Percentiles rank a stretch among this genome's conserved stretches.
phyloP scores from a whole-genome alignment of 2,329 filamentous ascomycete genomes.

The Leptographium flavum region DNA sequence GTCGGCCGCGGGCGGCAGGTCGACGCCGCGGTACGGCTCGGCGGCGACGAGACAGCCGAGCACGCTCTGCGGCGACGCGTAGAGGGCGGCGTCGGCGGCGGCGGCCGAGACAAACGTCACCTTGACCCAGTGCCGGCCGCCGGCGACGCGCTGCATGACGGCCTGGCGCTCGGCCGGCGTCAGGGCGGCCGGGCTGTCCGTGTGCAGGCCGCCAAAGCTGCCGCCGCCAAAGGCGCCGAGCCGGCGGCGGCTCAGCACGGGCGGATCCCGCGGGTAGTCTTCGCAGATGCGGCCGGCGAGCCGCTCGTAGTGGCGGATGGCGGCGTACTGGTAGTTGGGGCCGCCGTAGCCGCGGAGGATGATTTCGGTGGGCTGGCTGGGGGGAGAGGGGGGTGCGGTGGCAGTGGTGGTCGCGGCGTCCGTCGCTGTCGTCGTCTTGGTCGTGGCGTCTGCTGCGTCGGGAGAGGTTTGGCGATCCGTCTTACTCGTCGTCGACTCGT shows the following conservation, averaged over 20 bases:
- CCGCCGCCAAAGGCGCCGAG: slow-evolving; percentile 42
- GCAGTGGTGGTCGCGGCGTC: slow-evolving; percentile 9
- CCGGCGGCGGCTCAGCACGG: slow-evolving; percentile 35
- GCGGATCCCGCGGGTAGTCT: slow-evolving; percentile 81
- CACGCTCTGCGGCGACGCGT: slow-evolving; percentile 56
- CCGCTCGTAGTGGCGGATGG: slow-evolving; percentile 76
- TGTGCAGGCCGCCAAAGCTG: slow-evolving; percentile 6
- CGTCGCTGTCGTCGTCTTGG: not conserved
- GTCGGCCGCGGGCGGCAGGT: slow-evolving; percentile 45
- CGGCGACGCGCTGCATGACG: slow-evolving; percentile 60
- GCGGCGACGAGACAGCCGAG: slow-evolving; percentile 57
- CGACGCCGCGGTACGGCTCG: slow-evolving; percentile 50
- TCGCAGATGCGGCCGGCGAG: slow-evolving; percentile 81
- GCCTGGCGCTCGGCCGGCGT: slow-evolving; percentile 61
- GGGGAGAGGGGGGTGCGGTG: slow-evolving; percentile 12
- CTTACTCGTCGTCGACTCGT: no score
- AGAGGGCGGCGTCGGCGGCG: slow-evolving; percentile 55
- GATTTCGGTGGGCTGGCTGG: slow-evolving; percentile 48
- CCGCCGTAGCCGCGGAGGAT: slow-evolving; percentile 69
- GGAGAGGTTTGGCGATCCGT: no score
- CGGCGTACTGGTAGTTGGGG: slow-evolving; percentile 61
- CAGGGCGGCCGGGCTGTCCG: slow-evolving; percentile 43
- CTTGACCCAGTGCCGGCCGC: slow-evolving; percentile 86
- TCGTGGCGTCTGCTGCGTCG: no score
- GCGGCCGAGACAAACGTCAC: slow-evolving; percentile 64